Evolutionary conservation across 805 yeast genomes (phyloP).

Genomic region (Clavispora fructus): DNA sequence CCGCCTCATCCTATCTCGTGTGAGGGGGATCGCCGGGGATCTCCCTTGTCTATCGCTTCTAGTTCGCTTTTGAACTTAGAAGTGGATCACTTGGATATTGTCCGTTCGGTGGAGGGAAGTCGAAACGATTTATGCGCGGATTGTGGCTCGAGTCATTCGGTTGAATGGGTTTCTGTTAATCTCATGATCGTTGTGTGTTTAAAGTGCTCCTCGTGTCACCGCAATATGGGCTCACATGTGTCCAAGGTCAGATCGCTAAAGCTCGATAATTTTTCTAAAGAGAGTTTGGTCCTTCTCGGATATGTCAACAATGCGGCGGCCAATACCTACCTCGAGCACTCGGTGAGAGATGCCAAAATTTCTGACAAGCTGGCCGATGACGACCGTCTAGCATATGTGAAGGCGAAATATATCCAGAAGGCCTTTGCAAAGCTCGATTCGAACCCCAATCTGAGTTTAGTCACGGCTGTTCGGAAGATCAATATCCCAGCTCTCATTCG

Average conservation of each 20-base stretch:
- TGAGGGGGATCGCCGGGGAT: slow-evolving; percentile 15
- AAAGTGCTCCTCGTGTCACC: slow-evolving; percentile 82
- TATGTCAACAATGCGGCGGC: slow-evolving; percentile 48
- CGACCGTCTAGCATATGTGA: slow-evolving; percentile 54
- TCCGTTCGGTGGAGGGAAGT: slow-evolving; percentile 37
- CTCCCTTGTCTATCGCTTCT: slow-evolving; percentile 32
- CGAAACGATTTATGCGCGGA: slow-evolving; percentile 72
- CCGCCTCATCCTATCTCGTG: background rate
- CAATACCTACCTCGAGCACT: slow-evolving; percentile 59
- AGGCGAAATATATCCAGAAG: slow-evolving; percentile 57
- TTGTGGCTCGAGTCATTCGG: slow-evolving; percentile 59
- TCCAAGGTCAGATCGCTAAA: slow-evolving; percentile 74
- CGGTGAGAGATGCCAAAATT: slow-evolving; percentile 17
- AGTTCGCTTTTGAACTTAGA: slow-evolving; percentile 16
- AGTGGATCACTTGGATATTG: slow-evolving; percentile 30
- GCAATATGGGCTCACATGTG: slow-evolving; percentile 78
- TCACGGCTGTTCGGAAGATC: slow-evolving; percentile 50
- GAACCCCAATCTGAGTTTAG: slow-evolving; percentile 31
- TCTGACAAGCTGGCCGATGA: slow-evolving; percentile 33
- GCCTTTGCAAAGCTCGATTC: slow-evolving; percentile 31
- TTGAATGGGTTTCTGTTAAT: slow-evolving; percentile 86
- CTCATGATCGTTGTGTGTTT: slow-evolving; percentile 70
- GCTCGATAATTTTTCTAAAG: slow-evolving; percentile 65
- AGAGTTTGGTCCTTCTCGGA: slow-evolving; percentile 49
- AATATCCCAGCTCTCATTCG: slow-evolving; percentile 40